These are phyloP conservation scores for Lasiodiplodia sp. DNA, from an alignment of 2,329 filamentous ascomycete genomes.

Conservation along the genomic window DNA sequence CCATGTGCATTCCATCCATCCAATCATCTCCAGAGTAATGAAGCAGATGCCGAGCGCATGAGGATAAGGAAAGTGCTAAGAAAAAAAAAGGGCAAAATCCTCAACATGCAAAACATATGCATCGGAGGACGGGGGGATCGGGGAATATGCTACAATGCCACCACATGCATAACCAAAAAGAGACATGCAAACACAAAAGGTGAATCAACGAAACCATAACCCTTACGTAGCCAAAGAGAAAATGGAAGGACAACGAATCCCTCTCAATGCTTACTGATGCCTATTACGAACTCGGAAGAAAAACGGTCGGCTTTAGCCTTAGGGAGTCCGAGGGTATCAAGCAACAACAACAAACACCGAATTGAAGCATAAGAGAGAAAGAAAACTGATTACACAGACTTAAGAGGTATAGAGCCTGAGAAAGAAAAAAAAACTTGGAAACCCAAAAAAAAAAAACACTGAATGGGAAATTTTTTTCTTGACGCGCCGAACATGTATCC, in stretches of 20 bases:
- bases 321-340: constrained; percentile 24
- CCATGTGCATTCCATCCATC: constrained; percentile 2
- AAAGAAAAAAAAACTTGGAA: neutral
- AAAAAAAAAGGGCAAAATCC: neutral
- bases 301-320: constrained; percentile 3
- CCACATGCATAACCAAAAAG: constrained; percentile 4
- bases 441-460: neutral
- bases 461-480: constrained; percentile 9
- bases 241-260: neutral
- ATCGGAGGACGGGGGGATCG: neutral
- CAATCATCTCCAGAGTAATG: neutral
- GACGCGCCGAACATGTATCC: neutral
- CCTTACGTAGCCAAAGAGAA: neutral
- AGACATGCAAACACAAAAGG: neutral
- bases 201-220: neutral
- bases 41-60: constrained; percentile 1
- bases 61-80: neutral
- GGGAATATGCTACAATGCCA: constrained; percentile 23
- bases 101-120: neutral
- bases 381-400: constrained; percentile 19
- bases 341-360: constrained; percentile 18
- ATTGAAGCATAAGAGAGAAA: neutral
- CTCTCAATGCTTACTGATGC: constrained; percentile 20
- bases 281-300: constrained; percentile 24
- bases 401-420: constrained; percentile 25